A percentile compares a stretch with the other conserved stretches of the same genome.
Conservation (phyloP, 768 basidiomycete genomes). For the Tylopilus cervinicoccineus region DNA sequence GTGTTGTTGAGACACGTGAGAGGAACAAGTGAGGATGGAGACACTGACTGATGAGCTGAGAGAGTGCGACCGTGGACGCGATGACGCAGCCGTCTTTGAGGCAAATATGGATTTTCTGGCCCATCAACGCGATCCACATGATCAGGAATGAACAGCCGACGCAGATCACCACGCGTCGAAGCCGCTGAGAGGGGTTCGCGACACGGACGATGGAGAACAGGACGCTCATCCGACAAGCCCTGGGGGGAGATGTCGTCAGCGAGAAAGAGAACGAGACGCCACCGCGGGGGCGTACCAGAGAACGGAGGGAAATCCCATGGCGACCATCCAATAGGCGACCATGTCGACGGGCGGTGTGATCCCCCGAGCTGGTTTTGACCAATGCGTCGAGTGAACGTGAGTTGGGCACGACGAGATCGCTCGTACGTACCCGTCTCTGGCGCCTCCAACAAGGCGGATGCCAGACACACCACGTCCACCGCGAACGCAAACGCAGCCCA, state of each 20-base stretch:
- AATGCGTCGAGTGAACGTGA: not conserved
- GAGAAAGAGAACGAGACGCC: not conserved
- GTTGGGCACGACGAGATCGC: no score
- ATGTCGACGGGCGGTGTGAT: not conserved
- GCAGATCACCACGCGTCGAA: constrained; percentile 1
- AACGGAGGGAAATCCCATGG: constrained; percentile 14
- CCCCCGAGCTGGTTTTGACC: not conserved
- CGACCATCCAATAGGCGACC: constrained; percentile 9
- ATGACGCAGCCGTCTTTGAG: not conserved
- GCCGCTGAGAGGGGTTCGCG: constrained; percentile 7
- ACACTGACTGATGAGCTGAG: constrained; percentile 21
- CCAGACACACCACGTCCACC: constrained; percentile 15
- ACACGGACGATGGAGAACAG: constrained; percentile 21
- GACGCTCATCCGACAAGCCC: constrained; percentile 25
- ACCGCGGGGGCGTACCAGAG: constrained; percentile 14
- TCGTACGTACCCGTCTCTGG: constrained; percentile 1
- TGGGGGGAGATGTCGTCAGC: constrained; percentile 3
- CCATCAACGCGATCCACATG: constrained; percentile 24
- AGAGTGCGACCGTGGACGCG: constrained; percentile 6
- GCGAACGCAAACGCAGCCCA: constrained; percentile 22
- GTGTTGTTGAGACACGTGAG: not conserved
- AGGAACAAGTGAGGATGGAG: not conserved
- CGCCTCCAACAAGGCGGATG: constrained; percentile 3
- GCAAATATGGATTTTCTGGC: constrained; percentile 15
- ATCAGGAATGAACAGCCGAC: constrained; percentile 13